Conservation (phyloP, 23 red algal genomes). For the Gracilaria gracilis region DNA sequence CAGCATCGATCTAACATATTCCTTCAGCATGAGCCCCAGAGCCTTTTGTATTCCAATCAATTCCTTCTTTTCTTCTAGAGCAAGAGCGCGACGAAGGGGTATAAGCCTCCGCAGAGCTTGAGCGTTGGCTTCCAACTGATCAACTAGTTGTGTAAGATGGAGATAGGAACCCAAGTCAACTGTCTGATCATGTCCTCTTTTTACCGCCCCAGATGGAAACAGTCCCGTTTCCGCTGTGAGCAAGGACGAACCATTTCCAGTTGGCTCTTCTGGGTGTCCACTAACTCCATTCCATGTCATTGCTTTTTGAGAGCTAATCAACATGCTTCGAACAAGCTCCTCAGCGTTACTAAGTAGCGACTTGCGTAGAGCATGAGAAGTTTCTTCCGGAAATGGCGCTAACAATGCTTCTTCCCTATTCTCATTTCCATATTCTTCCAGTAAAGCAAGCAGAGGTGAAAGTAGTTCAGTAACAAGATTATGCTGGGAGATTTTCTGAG, state of each 20-base stretch:
- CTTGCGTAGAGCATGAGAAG: not conserved
- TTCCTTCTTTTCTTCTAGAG: not conserved
- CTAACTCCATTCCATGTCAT: conserved; percentile 14
- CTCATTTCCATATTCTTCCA: not conserved
- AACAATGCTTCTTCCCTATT: not conserved
- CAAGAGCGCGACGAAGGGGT: not conserved
- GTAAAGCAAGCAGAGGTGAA: not conserved
- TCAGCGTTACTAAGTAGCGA: not conserved
- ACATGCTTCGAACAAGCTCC: not conserved
- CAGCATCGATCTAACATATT: conserved; percentile 37
- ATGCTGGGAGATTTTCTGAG: not conserved
- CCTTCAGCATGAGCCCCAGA: conserved; percentile 21
- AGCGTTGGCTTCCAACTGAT: not conserved
- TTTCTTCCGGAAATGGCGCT: not conserved
- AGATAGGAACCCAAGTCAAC: not conserved
- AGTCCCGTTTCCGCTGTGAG: not conserved
- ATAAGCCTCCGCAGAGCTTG: not conserved
- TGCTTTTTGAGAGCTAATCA: conserved; percentile 29
- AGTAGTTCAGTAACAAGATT: conserved; percentile 16
- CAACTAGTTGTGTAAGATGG: not conserved
- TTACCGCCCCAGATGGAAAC: not conserved
- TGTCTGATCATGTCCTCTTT: not conserved
- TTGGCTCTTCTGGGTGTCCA: too few species aligned
- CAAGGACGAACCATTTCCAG: too few species aligned
- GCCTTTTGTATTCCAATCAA: conserved; percentile 22